Percentiles rank a stretch among this genome's conserved stretches.
phyloP scores from a whole-genome alignment of 305 asterid genomes.

The Solanum hybrid region DNA sequence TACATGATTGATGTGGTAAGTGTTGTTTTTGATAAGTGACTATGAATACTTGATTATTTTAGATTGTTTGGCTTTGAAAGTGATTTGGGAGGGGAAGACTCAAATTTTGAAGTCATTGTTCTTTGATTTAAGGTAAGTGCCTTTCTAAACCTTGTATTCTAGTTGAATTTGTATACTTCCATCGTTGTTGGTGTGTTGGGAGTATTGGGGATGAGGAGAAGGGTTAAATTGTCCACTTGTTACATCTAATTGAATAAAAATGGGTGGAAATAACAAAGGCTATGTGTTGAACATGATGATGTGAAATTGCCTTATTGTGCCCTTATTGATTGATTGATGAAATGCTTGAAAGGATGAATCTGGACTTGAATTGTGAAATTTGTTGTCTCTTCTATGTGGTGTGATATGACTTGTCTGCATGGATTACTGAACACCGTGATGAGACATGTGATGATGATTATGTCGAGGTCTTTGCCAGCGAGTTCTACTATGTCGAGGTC shows the following conservation, averaged over 20 bases:
- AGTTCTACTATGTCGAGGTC: background rate
- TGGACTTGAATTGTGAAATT: background rate
- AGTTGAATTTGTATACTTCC: background rate
- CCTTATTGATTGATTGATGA: background rate
- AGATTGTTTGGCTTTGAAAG: background rate
- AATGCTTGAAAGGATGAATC: background rate
- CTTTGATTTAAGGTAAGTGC: background rate
- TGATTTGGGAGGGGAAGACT: background rate
- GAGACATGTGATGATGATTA: no score
- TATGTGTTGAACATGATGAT: background rate
- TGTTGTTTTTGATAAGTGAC: background rate
- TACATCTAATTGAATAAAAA: background rate
- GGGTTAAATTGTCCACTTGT: background rate
- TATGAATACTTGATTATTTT: no score
- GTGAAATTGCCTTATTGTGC: background rate
- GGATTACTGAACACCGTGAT: background rate
- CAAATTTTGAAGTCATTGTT: background rate
- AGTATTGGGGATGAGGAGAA: background rate
- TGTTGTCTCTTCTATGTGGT: background rate
- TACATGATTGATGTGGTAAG: background rate
- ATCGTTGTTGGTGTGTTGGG: background rate
- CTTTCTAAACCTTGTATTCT: background rate
- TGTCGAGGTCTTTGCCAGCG: background rate
- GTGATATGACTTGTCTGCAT: background rate
- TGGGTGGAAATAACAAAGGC: background rate